Conservation (phyloP, 306 rosid species). For the Dryas alaskensis region DNA sequence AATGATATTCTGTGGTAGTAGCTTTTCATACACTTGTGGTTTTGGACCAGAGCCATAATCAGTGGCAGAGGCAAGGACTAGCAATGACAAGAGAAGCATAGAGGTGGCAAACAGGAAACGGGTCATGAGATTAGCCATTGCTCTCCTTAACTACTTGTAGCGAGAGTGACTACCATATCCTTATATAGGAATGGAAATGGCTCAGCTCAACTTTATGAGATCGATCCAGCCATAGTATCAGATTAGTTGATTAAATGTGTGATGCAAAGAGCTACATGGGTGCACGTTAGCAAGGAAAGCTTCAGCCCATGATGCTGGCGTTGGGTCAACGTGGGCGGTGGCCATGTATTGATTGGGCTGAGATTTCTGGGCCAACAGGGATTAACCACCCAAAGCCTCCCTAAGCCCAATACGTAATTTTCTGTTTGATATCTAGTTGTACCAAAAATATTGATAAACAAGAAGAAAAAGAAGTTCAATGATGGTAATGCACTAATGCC, state of each 20-base stretch:
- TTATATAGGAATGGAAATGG: background rate
- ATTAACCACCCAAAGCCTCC: too few relatives aligned
- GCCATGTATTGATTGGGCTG: background rate
- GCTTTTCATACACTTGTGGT: background rate
- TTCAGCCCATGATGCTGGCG: background rate
- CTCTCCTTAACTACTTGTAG: too few relatives aligned
- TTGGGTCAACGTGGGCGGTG: background rate
- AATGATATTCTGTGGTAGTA: constrained; percentile 21
- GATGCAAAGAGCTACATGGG: background rate
- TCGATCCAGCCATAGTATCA: too few relatives aligned
- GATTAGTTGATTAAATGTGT: background rate
- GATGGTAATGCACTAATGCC: background rate
- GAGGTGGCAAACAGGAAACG: constrained; percentile 15
- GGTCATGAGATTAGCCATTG: constrained; percentile 5
- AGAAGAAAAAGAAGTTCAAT: too few relatives aligned
- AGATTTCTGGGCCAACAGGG: background rate
- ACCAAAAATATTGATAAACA: background rate
- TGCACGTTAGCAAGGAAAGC: background rate
- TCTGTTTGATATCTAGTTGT: background rate
- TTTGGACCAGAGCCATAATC: constrained; percentile 32
- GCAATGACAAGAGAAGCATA: constrained; percentile 32
- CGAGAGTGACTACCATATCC: background rate
- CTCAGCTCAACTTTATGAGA: too few relatives aligned
- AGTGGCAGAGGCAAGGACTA: constrained; percentile 37
- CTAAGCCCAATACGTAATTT: too few relatives aligned